Evolutionary conservation across 2,329 filamentous ascomycete species (phyloP), one percentile per base, ranked within the genome.

Genomic region (Fusarium fracticaudum): DNA sequence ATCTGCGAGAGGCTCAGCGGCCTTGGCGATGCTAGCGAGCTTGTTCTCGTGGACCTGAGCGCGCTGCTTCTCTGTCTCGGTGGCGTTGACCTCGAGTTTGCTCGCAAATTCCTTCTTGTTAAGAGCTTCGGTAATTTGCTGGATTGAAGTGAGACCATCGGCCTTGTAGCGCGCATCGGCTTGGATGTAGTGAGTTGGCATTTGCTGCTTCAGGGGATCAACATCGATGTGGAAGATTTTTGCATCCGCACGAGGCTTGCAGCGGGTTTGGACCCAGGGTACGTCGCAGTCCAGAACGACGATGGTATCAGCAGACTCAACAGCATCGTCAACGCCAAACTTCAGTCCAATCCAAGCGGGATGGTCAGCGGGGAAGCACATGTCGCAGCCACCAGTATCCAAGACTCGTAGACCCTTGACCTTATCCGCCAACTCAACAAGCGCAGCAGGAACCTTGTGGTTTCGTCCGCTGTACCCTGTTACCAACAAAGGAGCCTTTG

Each of bases 261-360:
- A 91, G 22, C 91, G 90, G 0, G 94, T 96, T n/a, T 92, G 91
- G 63, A 98, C 95, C 94, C 95, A 98, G 0, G 95, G 95, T 0
- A 98, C 94, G 79, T 98, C 95, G 73, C 94, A 97, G 81, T 98
- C 93, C 31, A 97, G 80, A 6, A 98, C 92, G 2, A 98, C 75
- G 67, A 98, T 97, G 17, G 94, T 89, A 80, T 98, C 96, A 1
- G 95, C 94, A 1, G 90, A 90, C 67, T 87, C 88, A 79, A 98
- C 93, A 47, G 87, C 86, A 5, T 93, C 90, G 59, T 97, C 93
- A 6, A 89, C 87, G 7, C 94, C 94, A 76, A 91, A 97, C 48
- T 91, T 88, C 59, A 96, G 81, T 5, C 95, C 92, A 18, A 94
- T 80, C 84, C 89, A 94, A 2, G 84, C 90, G 5, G 88, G 90